A percentile compares a stretch with the other conserved stretches of the same genome.
phyloP scores from a whole-genome alignment of 2,329 filamentous ascomycete genomes.

The Colletotrichum salicis region DNA sequence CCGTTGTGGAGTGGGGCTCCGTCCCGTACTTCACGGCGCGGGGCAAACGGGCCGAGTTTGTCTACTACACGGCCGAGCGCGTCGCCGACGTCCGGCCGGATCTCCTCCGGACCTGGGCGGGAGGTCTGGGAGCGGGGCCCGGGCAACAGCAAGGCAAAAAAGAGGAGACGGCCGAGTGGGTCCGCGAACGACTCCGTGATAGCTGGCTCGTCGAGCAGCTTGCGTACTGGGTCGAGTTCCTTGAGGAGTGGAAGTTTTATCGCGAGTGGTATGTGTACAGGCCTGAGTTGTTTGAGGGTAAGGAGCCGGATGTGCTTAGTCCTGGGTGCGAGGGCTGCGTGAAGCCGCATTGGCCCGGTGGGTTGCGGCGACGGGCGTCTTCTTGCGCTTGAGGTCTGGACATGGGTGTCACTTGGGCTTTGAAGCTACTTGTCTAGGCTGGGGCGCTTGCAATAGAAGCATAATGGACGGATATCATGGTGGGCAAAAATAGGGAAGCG shows the following conservation, averaged over 20 bases:
- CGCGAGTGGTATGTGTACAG: conserved; percentile 36
- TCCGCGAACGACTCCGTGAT: conserved; percentile 33
- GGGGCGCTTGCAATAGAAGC: not conserved
- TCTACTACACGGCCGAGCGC: conserved; percentile 34
- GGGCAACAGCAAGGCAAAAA: not conserved
- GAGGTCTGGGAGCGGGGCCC: not conserved
- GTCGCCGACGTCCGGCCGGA: conserved; percentile 32
- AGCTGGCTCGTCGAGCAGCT: conserved; percentile 38
- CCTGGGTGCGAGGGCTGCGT: conserved; percentile 32
- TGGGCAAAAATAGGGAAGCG: not conserved
- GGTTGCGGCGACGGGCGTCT: conserved; percentile 26
- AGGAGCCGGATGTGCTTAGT: conserved; percentile 31
- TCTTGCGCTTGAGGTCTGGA: conserved; percentile 9
- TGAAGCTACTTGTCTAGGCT: not conserved
- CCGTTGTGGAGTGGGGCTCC: conserved; percentile 35
- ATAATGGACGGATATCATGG: not conserved
- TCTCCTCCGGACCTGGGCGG: conserved; percentile 12
- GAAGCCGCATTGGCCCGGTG: conserved; percentile 29
- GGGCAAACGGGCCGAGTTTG: conserved; percentile 33
- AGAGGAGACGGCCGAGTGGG: conserved; percentile 21
- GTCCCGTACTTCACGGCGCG: conserved; percentile 36
- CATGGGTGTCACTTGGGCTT: not conserved
- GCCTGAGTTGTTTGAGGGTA: conserved; percentile 31
- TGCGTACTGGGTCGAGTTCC: conserved; percentile 36
- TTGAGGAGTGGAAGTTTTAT: conserved; percentile 37